These are phyloP conservation scores for Vaccinium darrowii DNA, from an alignment of 148 eudicot genomes.

Conservation along the genomic window DNA sequence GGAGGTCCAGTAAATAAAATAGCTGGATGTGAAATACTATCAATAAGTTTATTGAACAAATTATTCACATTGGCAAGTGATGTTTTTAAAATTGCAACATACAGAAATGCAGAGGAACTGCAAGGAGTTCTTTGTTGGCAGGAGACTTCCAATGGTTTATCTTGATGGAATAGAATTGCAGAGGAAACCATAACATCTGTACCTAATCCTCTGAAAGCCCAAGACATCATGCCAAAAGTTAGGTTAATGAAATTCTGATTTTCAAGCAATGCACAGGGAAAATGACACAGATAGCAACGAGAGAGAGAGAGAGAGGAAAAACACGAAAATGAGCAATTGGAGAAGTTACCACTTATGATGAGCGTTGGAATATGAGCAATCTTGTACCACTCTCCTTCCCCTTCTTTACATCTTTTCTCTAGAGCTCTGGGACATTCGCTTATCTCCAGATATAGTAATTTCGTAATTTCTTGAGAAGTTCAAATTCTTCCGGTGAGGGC, in stretches of 20 bases:
- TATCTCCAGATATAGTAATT: neutral
- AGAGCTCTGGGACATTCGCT: neutral
- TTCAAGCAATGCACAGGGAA: too few species aligned
- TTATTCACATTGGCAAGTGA: neutral
- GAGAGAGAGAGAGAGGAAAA: too few species aligned
- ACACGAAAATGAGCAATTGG: too few species aligned
- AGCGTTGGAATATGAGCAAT: neutral
- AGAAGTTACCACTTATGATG: too few species aligned
- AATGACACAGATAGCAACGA: too few species aligned
- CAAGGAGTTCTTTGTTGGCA: neutral
- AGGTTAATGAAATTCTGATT: neutral
- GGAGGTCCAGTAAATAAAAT: neutral
- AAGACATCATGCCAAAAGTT: neutral
- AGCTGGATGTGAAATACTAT: neutral
- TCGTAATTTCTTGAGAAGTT: neutral
- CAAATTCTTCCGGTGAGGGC: neutral
- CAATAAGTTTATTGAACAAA: neutral
- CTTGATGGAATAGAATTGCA: neutral
- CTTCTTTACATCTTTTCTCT: neutral
- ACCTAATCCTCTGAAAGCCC: neutral
- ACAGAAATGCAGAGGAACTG: neutral
- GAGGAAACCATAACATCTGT: neutral
- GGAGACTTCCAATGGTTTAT: neutral
- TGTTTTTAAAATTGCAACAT: neutral
- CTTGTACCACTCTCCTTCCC: neutral